Percentiles rank a stretch among this genome's conserved stretches.
phyloP scores from a whole-genome alignment of 371 early-diverging fungal genomes.

The Mucor lusitanicus region DNA sequence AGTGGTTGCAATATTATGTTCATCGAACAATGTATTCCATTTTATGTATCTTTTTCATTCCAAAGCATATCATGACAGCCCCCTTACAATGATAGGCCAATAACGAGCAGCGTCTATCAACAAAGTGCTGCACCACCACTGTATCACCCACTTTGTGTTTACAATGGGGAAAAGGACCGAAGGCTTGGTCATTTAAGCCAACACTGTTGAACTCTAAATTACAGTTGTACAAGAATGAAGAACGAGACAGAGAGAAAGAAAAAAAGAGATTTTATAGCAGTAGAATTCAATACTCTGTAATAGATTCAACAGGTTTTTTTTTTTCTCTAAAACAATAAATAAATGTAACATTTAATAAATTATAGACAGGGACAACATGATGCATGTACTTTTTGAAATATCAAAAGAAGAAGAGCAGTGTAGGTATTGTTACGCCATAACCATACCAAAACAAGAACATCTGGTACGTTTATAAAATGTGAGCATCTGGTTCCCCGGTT shows the following conservation, averaged over 20 bases:
- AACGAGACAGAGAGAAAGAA: neutral
- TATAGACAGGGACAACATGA: neutral
- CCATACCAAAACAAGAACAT: neutral
- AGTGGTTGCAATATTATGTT: too few relatives aligned
- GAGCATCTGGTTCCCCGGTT: neutral
- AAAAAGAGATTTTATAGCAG: neutral
- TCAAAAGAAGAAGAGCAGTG: neutral
- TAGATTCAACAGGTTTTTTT: neutral
- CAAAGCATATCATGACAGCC: too few relatives aligned
- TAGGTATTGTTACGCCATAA: conserved; percentile 5
- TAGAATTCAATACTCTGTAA: neutral
- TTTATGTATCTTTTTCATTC: too few relatives aligned
- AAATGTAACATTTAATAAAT: neutral
- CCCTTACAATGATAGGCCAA: too few relatives aligned
- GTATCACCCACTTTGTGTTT: too few relatives aligned
- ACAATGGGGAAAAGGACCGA: neutral
- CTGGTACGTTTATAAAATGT: neutral
- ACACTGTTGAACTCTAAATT: neutral
- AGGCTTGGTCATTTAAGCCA: neutral
- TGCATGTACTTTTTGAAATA: neutral
- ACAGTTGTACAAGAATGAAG: neutral
- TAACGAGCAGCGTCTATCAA: too few relatives aligned
- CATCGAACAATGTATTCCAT: too few relatives aligned
- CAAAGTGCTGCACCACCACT: too few relatives aligned
- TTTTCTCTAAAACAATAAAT: neutral